These are phyloP conservation scores for Porphyrellus sp. DNA, from an alignment of 1,284 basidiomycete species.

Conservation along the genomic window DNA sequence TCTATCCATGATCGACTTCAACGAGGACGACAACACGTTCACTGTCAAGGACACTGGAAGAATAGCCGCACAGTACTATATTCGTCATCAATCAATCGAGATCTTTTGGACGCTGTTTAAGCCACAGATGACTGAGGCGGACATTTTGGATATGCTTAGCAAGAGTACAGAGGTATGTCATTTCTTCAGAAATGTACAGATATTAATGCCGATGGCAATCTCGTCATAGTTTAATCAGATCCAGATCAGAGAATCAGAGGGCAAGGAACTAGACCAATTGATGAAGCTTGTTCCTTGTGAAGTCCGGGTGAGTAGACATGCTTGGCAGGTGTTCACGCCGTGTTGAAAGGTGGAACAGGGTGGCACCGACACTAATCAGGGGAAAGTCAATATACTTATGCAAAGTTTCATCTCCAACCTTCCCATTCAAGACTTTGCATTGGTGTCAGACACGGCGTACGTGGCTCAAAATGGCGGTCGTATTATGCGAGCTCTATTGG, in stretches of 20 bases:
- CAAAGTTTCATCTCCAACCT: constrained; percentile 87
- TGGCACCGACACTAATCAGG: constrained; percentile 64
- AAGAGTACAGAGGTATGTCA: constrained; percentile 81
- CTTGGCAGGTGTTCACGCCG: not conserved
- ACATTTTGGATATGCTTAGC: constrained; percentile 84
- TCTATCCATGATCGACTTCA: constrained; percentile 83
- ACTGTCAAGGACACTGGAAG: constrained; percentile 85
- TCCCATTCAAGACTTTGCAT: constrained; percentile 89
- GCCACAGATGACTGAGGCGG: constrained; percentile 90
- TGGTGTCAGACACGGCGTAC: constrained; percentile 95
- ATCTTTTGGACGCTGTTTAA: constrained; percentile 76
- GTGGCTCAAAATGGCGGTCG: constrained; percentile 93
- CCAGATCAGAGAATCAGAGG: constrained; percentile 88
- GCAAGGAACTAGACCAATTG: constrained; percentile 77
- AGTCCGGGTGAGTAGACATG: constrained; percentile 55
- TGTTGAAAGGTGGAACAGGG: constrained; percentile 44
- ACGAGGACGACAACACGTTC: constrained; percentile 64
- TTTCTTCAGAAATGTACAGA: not conserved
- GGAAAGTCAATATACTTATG: constrained; percentile 95
- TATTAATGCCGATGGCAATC: not conserved
- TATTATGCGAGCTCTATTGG: constrained; percentile 89
- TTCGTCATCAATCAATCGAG: constrained; percentile 84
- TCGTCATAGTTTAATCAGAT: constrained; percentile 86
- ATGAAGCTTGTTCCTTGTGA: constrained; percentile 74
- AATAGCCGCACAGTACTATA: constrained; percentile 97